Percentiles rank a stretch among this genome's conserved stretches.
Conservation (phyloP, 495 filamentous ascomycete genomes). For the Sporormia fimetaria region DNA sequence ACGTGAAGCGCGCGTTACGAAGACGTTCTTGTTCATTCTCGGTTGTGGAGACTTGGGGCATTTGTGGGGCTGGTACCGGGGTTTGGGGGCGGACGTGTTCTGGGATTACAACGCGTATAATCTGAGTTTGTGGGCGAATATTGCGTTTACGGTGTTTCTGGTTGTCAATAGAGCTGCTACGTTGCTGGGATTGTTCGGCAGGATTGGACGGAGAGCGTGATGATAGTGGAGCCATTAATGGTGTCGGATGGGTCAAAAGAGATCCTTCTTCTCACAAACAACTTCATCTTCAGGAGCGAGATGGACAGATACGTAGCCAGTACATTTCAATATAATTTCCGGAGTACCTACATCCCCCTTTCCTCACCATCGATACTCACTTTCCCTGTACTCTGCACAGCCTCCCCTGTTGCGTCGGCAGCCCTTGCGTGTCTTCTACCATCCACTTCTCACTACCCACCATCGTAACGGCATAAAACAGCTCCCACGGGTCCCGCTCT, state of each 20-base stretch:
- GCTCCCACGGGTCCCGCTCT: conserved; percentile 40
- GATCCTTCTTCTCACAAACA: too few relatives aligned
- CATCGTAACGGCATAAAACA: conserved; percentile 42
- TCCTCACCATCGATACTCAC: background rate
- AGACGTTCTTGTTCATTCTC: conserved; percentile 10
- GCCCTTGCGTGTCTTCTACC: conserved; percentile 28
- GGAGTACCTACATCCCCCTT: too few relatives aligned
- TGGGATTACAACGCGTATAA: conserved; percentile 9
- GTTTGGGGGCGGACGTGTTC: conserved; percentile 8
- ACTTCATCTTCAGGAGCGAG: too few relatives aligned
- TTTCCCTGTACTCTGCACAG: conserved; percentile 9
- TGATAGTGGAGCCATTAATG: too few relatives aligned
- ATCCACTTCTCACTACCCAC: conserved; percentile 39
- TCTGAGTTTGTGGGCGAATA: conserved; percentile 20
- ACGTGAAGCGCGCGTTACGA: conserved; percentile 15
- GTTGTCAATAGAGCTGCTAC: conserved; percentile 14
- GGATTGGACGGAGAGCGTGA: conserved; percentile 13
- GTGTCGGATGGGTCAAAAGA: too few relatives aligned
- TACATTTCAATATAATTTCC: too few relatives aligned
- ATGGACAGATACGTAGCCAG: too few relatives aligned
- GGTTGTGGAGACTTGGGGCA: conserved; percentile 16
- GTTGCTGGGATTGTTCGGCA: conserved; percentile 15
- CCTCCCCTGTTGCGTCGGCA: conserved; percentile 19
- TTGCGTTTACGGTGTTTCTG: conserved; percentile 16
- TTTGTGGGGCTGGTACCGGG: conserved; percentile 13